Percentiles rank a stretch among this genome's conserved stretches.
These are phyloP conservation scores for Mrakiaceae sp. DNA, from an alignment of 1,284 basidiomycete species.

Conservation along the genomic window DNA sequence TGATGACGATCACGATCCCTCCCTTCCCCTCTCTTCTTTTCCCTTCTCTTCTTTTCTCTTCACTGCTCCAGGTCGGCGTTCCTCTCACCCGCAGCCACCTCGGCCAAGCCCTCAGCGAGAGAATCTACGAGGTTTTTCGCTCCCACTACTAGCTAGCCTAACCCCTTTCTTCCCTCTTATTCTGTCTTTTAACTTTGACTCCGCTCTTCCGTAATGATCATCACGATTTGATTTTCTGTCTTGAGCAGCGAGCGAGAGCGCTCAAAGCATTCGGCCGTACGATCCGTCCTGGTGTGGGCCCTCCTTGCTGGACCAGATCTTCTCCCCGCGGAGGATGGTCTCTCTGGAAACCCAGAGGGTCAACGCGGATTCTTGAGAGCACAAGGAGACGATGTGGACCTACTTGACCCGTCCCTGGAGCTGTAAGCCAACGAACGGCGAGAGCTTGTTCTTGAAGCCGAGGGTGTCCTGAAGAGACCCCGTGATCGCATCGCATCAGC, in stretches of 20 bases:
- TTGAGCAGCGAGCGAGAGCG: too few relatives aligned
- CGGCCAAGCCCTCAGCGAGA: not conserved
- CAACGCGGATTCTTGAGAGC: not conserved
- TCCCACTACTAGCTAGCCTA: not conserved
- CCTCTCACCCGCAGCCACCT: not conserved
- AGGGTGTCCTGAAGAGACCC: conserved; percentile 54
- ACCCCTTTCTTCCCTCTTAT: not conserved
- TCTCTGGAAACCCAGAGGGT: not conserved
- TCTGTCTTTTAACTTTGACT: not conserved
- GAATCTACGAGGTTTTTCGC: not conserved
- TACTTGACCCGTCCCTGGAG: conserved; percentile 43
- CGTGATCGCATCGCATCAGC: not conserved
- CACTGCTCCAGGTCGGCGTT: too few relatives aligned
- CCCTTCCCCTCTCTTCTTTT: too few relatives aligned
- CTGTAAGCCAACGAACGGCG: conserved; percentile 66
- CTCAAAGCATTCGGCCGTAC: not conserved
- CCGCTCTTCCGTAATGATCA: not conserved
- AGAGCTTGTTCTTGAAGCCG: conserved; percentile 84
- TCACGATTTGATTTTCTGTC: not conserved
- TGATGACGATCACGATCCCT: too few relatives aligned
- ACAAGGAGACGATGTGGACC: not conserved
- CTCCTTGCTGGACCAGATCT: not conserved
- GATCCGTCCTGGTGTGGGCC: not conserved
- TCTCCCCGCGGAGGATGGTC: conserved; percentile 1
- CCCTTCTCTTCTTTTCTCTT: too few relatives aligned